Conservation (phyloP, 176 grass and related monocot species). For the Miscanthus lutarioriparius region DNA sequence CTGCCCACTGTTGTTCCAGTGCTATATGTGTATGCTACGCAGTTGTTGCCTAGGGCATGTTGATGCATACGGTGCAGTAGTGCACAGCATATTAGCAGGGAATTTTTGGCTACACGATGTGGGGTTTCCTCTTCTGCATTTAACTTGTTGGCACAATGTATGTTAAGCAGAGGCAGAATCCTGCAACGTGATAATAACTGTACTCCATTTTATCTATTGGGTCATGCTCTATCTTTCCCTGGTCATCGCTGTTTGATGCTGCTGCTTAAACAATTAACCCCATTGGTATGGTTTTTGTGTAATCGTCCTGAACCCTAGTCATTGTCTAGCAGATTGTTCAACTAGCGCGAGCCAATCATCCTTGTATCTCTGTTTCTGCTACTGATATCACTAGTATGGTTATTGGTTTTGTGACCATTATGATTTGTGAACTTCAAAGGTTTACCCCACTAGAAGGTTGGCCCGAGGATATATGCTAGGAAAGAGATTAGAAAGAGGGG, state of each 20-base stretch:
- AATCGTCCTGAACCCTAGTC: neutral
- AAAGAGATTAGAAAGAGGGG: neutral
- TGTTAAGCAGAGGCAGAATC: neutral
- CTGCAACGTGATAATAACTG: neutral
- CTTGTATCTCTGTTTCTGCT: neutral
- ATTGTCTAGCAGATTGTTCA: neutral
- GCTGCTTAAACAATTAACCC: neutral
- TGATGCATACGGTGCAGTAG: neutral
- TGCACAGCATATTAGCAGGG: neutral
- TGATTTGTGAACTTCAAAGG: neutral
- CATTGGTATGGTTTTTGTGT: neutral
- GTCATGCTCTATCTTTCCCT: neutral
- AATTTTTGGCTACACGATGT: neutral
- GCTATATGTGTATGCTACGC: neutral
- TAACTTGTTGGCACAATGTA: neutral
- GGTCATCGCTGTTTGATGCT: neutral
- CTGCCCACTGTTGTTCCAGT: neutral
- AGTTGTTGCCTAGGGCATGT: neutral
- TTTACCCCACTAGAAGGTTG: neutral
- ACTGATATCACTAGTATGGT: neutral
- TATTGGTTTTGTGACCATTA: neutral
- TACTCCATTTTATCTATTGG: neutral
- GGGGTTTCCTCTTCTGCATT: neutral
- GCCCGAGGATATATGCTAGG: neutral
- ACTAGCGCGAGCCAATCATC: neutral